Evolutionary conservation across 768 basidiomycete genomes (phyloP).

Genomic region (Pleurotus citrinopileatus): DNA sequence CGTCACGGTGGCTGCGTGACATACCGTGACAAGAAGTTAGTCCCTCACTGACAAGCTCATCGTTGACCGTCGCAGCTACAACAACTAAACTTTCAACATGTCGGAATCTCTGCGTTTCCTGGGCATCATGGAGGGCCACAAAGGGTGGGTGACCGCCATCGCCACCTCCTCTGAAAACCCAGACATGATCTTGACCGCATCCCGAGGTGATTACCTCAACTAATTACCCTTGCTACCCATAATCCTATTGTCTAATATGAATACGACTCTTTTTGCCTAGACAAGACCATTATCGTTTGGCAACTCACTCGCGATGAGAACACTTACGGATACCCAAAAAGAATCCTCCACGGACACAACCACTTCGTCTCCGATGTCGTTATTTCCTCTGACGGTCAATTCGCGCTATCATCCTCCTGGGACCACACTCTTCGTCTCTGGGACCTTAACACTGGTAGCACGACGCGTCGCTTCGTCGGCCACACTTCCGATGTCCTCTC

Average conservation of each 20-base stretch:
- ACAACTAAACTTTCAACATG: slow-evolving; percentile 50
- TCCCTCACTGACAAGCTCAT: slow-evolving; percentile 28
- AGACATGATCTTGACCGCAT: slow-evolving; percentile 98
- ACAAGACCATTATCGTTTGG: slow-evolving; percentile 99
- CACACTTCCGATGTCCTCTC: slow-evolving; percentile 98
- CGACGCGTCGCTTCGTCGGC: slow-evolving; percentile 96
- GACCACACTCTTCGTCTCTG: slow-evolving; percentile 99
- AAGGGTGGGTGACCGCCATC: slow-evolving; percentile 98
- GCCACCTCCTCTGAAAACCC: slow-evolving; percentile 99
- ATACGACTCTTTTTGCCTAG: slow-evolving; percentile 41
- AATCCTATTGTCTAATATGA: slow-evolving; percentile 21
- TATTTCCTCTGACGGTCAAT: slow-evolving; percentile 99
- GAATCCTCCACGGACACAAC: slow-evolving; percentile 97
- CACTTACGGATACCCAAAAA: slow-evolving; percentile 94
- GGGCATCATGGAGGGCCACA: slow-evolving; percentile 90
- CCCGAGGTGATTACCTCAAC: slow-evolving; percentile 67
- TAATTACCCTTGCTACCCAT: slow-evolving; percentile 4
- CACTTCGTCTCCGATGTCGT: slow-evolving; percentile 99
- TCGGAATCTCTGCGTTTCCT: slow-evolving; percentile 87
- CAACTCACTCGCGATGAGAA: slow-evolving; percentile 92
- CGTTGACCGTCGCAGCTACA: slow-evolving; percentile 26
- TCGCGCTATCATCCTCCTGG: slow-evolving; percentile 98
- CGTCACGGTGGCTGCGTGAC: slow-evolving; percentile 64
- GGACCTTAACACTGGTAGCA: slow-evolving; percentile 97
- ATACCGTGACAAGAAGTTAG: slow-evolving; percentile 26